Evolutionary conservation across 164 flowering plant genomes (phyloP).

Genomic region (Litsea cubeba): DNA sequence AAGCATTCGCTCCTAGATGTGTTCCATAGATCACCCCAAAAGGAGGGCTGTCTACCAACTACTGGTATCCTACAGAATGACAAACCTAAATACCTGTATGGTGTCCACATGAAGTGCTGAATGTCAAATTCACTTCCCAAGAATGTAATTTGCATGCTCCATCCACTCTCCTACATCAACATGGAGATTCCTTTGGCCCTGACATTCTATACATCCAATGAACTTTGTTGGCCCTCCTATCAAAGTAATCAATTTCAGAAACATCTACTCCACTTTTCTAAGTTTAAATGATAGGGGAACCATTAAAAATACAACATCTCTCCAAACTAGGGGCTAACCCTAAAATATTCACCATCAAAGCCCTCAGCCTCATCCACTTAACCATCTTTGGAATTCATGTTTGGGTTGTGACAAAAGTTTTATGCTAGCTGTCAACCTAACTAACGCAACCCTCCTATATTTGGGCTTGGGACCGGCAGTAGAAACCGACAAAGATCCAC

Average conservation of each 20-base stretch:
- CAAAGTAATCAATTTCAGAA: neutral
- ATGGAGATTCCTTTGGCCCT: neutral
- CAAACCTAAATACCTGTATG: neutral
- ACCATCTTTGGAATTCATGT: too few relatives aligned
- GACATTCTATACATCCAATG: neutral
- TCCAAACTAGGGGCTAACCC: neutral
- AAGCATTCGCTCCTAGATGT: neutral
- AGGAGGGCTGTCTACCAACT: neutral
- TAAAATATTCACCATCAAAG: neutral
- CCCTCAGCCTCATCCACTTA: neutral
- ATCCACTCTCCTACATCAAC: neutral
- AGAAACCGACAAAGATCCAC: too few relatives aligned
- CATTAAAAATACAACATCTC: neutral
- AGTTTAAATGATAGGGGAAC: neutral
- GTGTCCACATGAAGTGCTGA: neutral
- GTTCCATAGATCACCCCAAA: neutral
- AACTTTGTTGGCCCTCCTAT: neutral
- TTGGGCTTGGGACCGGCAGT: too few relatives aligned
- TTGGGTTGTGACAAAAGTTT: too few relatives aligned
- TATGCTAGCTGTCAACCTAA: too few relatives aligned
- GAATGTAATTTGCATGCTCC: neutral
- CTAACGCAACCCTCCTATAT: too few relatives aligned
- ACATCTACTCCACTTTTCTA: neutral
- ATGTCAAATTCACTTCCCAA: neutral
- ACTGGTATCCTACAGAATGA: neutral